Evolutionary conservation across 495 filamentous ascomycete species (phyloP), one percentile per base, ranked within the genome.

Genomic region (Darksidea phi): DNA sequence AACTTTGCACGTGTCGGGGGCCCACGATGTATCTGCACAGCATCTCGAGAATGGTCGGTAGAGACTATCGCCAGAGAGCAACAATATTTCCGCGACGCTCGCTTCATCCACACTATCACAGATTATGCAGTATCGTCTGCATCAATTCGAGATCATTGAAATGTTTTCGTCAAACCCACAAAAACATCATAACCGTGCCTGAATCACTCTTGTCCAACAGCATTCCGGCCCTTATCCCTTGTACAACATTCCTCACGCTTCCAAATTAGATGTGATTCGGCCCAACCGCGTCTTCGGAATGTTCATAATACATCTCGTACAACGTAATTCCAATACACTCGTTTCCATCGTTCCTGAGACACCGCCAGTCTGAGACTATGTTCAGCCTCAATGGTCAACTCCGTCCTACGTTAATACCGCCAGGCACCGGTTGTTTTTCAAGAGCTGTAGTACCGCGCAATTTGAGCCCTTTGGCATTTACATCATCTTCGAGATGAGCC

Each of bases 321-420:
- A 42, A 28, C 20, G 17, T 32, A 49, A 42, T 3, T 48, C 18
- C 38, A 32, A 34, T 48, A 43, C 51, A 24, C 11, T 52, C 15
- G 38, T 54, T 59, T 20, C 59, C 53, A 58, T 37, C 10, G 45
- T 42, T 53, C 53, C 63, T 66, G 63, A 66, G 50, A 66, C 63
- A 47, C 45, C 25, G 36, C 48, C 42, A 21, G 64, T 67, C 54
- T 20, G 64, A 63, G 56, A 46, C 15, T 13, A 5, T 36, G 53
- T 63, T 68, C 66, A 68, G 57, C 61, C 66, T 61, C 58, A 66
- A 69, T 65, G 26, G 52, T 13, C 28, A 48, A 8, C 41, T 37
- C 58, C 46, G 60, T 57, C 32, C 37, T 50, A 62, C 25, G 59
- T 67, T 48, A 41, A 66, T 55, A 45, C 48, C 42, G 26, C 63